phyloP scores from a whole-genome alignment of 2,329 filamentous ascomycete species.

The Alternaria triticimaculans region DNA sequence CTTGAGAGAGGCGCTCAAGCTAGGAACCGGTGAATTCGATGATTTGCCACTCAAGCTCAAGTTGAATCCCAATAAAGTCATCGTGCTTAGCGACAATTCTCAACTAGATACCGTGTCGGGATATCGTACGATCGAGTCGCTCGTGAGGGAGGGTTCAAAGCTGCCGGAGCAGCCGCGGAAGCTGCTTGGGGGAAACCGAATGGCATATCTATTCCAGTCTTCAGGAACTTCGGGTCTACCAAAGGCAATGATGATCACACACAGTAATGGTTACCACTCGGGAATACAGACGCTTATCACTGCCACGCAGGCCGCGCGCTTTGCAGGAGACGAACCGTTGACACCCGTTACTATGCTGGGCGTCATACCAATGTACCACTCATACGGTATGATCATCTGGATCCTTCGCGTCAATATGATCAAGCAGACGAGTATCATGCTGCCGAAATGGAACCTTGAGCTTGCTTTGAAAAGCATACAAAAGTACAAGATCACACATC shows the following conservation, averaged over 20 bases:
- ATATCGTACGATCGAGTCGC: slow-evolving; percentile 32
- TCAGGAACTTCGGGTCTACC: slow-evolving; percentile 41
- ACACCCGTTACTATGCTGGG: slow-evolving; percentile 23
- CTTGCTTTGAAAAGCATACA: slow-evolving; percentile 35
- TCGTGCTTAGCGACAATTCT: slow-evolving; percentile 35
- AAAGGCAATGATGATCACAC: slow-evolving; percentile 45
- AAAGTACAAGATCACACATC: slow-evolving; percentile 32
- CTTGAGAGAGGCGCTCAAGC: slow-evolving; percentile 30
- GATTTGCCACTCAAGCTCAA: slow-evolving; percentile 26
- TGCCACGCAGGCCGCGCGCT: slow-evolving; percentile 28
- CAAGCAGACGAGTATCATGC: slow-evolving; percentile 30
- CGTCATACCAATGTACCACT: slow-evolving; percentile 42
- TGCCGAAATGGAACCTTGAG: slow-evolving; percentile 38
- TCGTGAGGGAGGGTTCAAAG: slow-evolving; percentile 27
- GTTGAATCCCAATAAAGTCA: slow-evolving; percentile 30
- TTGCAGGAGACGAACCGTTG: slow-evolving; percentile 29
- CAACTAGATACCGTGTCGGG: slow-evolving; percentile 23
- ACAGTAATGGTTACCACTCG: slow-evolving; percentile 35
- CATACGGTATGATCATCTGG: slow-evolving; percentile 42
- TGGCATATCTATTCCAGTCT: slow-evolving; percentile 41
- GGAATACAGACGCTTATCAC: slow-evolving; percentile 36
- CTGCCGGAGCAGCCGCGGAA: slow-evolving; percentile 27
- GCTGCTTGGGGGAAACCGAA: slow-evolving; percentile 29
- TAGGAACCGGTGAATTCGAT: slow-evolving; percentile 34
- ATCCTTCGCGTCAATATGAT: slow-evolving; percentile 36